These are phyloP conservation scores for Mortierella sp. DNA, from an alignment of 371 early-diverging fungal genomes.

Conservation along the genomic window DNA sequence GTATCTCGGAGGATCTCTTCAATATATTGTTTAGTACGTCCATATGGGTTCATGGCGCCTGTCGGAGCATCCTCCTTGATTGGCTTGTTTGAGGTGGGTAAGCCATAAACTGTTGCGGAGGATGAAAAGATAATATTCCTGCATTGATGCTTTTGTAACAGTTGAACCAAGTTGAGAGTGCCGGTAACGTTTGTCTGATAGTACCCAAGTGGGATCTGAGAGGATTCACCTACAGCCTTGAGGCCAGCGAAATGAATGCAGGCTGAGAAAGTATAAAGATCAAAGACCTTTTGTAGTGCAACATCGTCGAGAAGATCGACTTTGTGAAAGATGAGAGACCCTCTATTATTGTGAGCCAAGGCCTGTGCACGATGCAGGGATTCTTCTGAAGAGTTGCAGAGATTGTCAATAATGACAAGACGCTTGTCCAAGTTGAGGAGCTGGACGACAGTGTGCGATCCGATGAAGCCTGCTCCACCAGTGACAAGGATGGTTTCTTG, in stretches of 20 bases:
- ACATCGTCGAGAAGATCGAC: slow-evolving; percentile 65
- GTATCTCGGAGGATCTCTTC: slow-evolving; percentile 85
- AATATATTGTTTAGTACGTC: slow-evolving; percentile 85
- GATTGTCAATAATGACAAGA: slow-evolving; percentile 88
- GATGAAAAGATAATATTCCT: slow-evolving; percentile 88
- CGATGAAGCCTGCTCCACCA: slow-evolving; percentile 86
- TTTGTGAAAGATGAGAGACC: slow-evolving; percentile 67
- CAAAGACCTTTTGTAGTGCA: slow-evolving; percentile 68
- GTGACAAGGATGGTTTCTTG: slow-evolving; percentile 72
- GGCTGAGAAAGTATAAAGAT: slow-evolving; percentile 71
- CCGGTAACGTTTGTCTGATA: slow-evolving; percentile 91
- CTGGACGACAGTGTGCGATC: slow-evolving; percentile 92
- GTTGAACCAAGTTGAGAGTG: slow-evolving; percentile 78
- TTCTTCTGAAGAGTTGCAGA: slow-evolving; percentile 77
- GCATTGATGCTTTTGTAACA: slow-evolving; percentile 74
- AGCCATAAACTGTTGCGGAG: slow-evolving; percentile 89
- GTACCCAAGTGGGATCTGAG: slow-evolving; percentile 84
- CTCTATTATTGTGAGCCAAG: slow-evolving; percentile 71
- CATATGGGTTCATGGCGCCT: slow-evolving; percentile 87
- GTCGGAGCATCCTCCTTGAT: slow-evolving; percentile 72
- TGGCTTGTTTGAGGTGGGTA: slow-evolving; percentile 64
- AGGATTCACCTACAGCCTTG: slow-evolving; percentile 93
- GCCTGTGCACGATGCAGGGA: slow-evolving; percentile 69
- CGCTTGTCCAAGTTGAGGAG: slow-evolving; percentile 75
- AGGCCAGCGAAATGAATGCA: slow-evolving; percentile 94